Conservation (phyloP, 257 asterid genomes). For the Solanum paucissectum region DNA sequence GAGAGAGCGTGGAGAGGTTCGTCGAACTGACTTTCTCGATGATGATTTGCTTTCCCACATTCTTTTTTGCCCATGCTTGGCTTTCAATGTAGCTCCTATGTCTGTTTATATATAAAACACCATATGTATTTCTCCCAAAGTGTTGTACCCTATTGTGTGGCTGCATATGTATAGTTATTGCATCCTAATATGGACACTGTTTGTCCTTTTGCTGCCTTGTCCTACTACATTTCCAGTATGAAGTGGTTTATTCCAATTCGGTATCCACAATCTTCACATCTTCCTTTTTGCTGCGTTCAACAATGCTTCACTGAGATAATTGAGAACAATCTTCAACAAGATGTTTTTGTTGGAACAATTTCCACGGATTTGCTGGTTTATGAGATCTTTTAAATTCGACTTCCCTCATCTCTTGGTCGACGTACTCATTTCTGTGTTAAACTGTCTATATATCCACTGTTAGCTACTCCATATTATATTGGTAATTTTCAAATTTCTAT, state of each 20-base stretch:
- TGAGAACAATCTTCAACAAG: background rate
- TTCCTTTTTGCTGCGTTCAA: background rate
- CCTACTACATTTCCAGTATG: background rate
- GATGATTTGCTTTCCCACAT: background rate
- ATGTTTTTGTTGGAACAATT: background rate
- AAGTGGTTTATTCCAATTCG: background rate
- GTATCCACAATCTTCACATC: background rate
- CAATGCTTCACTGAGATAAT: background rate
- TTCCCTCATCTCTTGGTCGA: background rate
- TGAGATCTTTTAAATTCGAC: background rate
- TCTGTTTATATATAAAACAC: background rate
- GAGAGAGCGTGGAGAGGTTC: slow-evolving; percentile 98
- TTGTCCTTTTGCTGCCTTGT: background rate
- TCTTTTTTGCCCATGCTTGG: background rate
- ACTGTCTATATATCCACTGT: background rate
- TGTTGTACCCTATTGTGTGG: background rate
- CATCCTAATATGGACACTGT: background rate
- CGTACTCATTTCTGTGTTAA: background rate
- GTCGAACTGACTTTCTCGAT: background rate
- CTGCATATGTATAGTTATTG: background rate
- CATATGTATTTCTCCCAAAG: background rate
- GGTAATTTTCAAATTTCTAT: background rate
- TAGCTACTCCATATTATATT: background rate
- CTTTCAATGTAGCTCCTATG: background rate
- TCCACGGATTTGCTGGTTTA: background rate